phyloP scores from a whole-genome alignment of 108 stramenopile species.

The Cyclostephanos invisitatus region DNA sequence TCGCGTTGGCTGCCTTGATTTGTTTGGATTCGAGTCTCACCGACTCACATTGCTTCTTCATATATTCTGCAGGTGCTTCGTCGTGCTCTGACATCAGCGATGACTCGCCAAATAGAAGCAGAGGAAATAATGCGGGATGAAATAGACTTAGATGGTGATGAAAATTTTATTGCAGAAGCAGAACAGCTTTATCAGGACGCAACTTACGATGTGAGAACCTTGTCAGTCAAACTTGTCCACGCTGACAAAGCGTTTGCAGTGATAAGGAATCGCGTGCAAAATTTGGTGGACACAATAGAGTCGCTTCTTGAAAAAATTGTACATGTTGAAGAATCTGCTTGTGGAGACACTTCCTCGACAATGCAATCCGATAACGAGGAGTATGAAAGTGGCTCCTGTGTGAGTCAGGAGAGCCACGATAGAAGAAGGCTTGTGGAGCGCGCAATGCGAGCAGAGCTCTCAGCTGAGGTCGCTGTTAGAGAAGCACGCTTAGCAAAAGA shows the following conservation, averaged over 20 bases:
- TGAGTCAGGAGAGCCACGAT: constrained; percentile 42
- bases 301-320: constrained; percentile 71
- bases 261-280: constrained; percentile 69
- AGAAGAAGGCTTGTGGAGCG: constrained; percentile 54
- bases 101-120: constrained; percentile 71
- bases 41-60: neutral
- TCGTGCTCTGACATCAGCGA: constrained; percentile 62
- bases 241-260: constrained; percentile 79
- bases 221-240: constrained; percentile 70
- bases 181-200: constrained; percentile 72
- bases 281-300: constrained; percentile 74
- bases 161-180: constrained; percentile 76
- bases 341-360: constrained; percentile 43
- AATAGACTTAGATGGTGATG: constrained; percentile 53
- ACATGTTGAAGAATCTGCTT: constrained; percentile 51
- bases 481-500: constrained; percentile 68
- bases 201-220: constrained; percentile 73
- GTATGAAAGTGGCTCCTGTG: constrained; percentile 16
- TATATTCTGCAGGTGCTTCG: constrained; percentile 54
- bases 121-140: constrained; percentile 77
- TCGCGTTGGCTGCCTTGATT: constrained; percentile 1
- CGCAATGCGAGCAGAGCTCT: constrained; percentile 72
- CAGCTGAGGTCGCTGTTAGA: constrained; percentile 75
- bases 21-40: constrained; percentile 2
- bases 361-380: constrained; percentile 47